These are phyloP conservation scores for Magnaporthiopsis incrustans DNA, from an alignment of 2,329 filamentous ascomycete species.

Conservation along the genomic window DNA sequence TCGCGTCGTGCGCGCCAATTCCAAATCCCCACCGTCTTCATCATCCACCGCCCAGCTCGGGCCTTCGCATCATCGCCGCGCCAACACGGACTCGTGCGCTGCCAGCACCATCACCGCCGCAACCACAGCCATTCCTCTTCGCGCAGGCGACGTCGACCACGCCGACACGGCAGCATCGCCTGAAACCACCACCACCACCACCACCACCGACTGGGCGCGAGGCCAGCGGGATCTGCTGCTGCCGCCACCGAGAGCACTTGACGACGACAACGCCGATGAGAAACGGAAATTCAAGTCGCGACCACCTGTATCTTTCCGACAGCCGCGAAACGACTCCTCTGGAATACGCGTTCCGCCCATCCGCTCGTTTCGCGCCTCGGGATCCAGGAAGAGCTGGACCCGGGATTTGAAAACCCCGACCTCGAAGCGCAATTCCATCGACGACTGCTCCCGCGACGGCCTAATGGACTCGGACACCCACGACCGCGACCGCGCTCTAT, in stretches of 20 bases:
- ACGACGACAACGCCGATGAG: constrained; percentile 39
- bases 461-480: constrained; percentile 25
- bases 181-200: constrained; percentile 20
- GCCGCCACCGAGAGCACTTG: constrained; percentile 30
- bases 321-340: constrained; percentile 24
- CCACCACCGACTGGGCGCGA: constrained; percentile 26
- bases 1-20: constrained; percentile 9
- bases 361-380: constrained; percentile 47
- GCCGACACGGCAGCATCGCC: constrained; percentile 7
- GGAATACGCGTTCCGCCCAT: constrained; percentile 40
- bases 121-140: neutral
- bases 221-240: constrained; percentile 40
- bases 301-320: constrained; percentile 44
- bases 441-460: constrained; percentile 32
- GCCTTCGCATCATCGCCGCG: constrained; percentile 9
- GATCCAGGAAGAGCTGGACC: constrained; percentile 45
- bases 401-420: constrained; percentile 39
- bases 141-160: neutral
- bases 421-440: constrained; percentile 25
- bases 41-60: neutral
- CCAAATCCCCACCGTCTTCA: constrained; percentile 12
- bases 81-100: constrained; percentile 11
- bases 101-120: neutral
- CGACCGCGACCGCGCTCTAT: constrained; percentile 41
- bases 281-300: constrained; percentile 34